phyloP scores from a whole-genome alignment of 208 protist species.

The Leishmania mexicana region DNA sequence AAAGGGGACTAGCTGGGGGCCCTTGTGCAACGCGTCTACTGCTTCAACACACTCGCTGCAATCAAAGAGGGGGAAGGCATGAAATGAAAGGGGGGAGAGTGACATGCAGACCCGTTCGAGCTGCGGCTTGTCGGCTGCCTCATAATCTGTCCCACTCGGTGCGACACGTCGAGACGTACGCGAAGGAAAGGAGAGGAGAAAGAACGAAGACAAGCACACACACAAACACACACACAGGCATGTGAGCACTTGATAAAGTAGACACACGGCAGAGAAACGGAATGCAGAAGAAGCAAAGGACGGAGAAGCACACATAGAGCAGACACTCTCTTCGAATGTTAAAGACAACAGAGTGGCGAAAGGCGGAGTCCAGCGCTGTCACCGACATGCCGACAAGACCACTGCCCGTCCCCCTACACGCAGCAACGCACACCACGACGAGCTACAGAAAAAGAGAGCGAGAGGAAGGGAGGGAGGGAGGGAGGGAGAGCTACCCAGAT shows the following conservation, averaged over 20 bases:
- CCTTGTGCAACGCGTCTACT: background rate
- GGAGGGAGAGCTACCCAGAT: background rate
- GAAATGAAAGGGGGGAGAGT: constrained; percentile 12
- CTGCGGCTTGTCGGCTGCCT: background rate
- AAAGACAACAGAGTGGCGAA: background rate
- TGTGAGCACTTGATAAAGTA: background rate
- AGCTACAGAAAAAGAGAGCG: background rate
- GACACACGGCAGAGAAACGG: background rate
- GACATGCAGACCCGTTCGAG: background rate
- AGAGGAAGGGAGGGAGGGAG: too few species aligned
- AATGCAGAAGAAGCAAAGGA: constrained; percentile 2
- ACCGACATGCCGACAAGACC: background rate
- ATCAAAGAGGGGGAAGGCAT: constrained; percentile 21
- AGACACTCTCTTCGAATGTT: constrained; percentile 4
- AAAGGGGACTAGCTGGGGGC: background rate
- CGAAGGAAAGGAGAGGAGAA: background rate
- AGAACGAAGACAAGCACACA: background rate
- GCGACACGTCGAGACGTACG: background rate
- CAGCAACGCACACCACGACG: background rate
- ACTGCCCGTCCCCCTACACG: background rate
- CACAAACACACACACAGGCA: constrained; percentile 7
- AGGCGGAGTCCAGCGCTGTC: background rate
- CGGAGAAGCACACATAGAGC: background rate
- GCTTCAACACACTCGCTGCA: background rate
- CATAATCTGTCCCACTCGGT: background rate